A percentile compares a stretch with the other conserved stretches of the same genome.
These are phyloP conservation scores for Ascosphaera acerosa DNA, from an alignment of 2,329 filamentous ascomycete genomes.

Conservation along the genomic window DNA sequence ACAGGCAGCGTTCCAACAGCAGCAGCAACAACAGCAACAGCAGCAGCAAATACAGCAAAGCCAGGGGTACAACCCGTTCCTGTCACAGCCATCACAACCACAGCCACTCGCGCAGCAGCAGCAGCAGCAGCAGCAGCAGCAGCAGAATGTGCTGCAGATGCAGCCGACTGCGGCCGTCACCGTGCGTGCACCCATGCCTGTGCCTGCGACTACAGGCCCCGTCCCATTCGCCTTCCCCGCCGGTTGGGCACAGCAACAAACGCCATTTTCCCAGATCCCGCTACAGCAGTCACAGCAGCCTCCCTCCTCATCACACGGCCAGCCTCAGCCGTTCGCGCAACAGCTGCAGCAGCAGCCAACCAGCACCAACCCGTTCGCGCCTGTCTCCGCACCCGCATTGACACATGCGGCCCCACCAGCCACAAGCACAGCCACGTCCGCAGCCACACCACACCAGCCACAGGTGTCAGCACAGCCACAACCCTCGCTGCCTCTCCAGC, in stretches of 20 bases:
- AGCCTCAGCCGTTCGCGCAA: no score
- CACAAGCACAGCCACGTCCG: constrained; percentile 9
- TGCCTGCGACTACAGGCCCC: constrained; percentile 10
- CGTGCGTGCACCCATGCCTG: constrained; percentile 8
- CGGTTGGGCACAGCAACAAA: constrained; percentile 3
- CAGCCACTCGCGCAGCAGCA: constrained; percentile 7
- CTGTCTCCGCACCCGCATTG: constrained; percentile 14
- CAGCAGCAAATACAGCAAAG: constrained; percentile 14
- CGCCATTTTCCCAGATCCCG: not conserved
- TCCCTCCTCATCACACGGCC: constrained; percentile 15
- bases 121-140: constrained; percentile 10
- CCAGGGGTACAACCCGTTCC: constrained; percentile 14
- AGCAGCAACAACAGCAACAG: constrained; percentile 6
- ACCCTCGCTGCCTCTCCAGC: constrained; percentile 30
- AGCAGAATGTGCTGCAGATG: constrained; percentile 11
- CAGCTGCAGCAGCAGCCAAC: constrained; percentile 13
- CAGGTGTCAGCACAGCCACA: constrained; percentile 11
- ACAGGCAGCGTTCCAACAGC: constrained; percentile 15
- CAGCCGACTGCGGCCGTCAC: constrained; percentile 7
- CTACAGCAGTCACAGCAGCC: constrained; percentile 5
- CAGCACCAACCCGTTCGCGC: constrained; percentile 9
- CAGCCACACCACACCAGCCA: constrained; percentile 8
- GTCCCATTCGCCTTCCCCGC: not conserved
- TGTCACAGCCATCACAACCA: constrained; percentile 11
- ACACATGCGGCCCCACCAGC: no score